Evolutionary conservation across 495 filamentous ascomycete genomes (phyloP).

Genomic region (Cercophora newfieldiana): DNA sequence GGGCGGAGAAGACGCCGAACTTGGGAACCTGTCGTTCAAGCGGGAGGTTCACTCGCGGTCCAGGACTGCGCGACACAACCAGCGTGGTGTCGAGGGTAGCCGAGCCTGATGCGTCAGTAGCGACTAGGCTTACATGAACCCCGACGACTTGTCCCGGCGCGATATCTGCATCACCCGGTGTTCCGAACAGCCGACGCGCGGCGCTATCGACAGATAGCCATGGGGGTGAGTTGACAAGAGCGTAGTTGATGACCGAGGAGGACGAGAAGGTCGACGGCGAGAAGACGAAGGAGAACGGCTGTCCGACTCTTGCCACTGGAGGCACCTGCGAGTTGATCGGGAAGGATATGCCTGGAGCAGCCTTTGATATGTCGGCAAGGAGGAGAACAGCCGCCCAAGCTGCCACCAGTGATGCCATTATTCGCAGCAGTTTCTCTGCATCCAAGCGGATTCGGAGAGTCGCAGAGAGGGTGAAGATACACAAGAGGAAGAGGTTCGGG

Average conservation of each 20-base stretch:
- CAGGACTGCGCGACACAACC: conserved; percentile 56
- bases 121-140: conserved; percentile 57
- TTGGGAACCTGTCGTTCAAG: conserved; percentile 38
- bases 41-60: conserved; percentile 37
- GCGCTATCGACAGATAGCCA: conserved; percentile 70
- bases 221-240: conserved; percentile 58
- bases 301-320: conserved; percentile 65
- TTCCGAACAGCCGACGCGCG: conserved; percentile 64
- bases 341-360: conserved; percentile 56
- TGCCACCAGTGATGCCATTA: conserved; percentile 22
- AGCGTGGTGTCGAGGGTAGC: conserved; percentile 60
- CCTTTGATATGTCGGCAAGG: conserved; percentile 32
- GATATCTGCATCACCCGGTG: conserved; percentile 56
- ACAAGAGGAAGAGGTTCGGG: neutral
- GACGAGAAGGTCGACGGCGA: conserved; percentile 67
- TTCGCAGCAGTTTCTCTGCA: neutral
- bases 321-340: conserved; percentile 78
- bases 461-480: conserved; percentile 5
- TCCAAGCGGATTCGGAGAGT: neutral
- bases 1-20: conserved; percentile 45
- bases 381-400: conserved; percentile 23
- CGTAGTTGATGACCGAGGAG: conserved; percentile 56
- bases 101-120: conserved; percentile 60
- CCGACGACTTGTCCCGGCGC: conserved; percentile 49
- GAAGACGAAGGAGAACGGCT: conserved; percentile 68